Evolutionary conservation across 2,329 filamentous ascomycete species (phyloP), one percentile per base, ranked within the genome.

Genomic region (Teratosphaeria gauchensis): DNA sequence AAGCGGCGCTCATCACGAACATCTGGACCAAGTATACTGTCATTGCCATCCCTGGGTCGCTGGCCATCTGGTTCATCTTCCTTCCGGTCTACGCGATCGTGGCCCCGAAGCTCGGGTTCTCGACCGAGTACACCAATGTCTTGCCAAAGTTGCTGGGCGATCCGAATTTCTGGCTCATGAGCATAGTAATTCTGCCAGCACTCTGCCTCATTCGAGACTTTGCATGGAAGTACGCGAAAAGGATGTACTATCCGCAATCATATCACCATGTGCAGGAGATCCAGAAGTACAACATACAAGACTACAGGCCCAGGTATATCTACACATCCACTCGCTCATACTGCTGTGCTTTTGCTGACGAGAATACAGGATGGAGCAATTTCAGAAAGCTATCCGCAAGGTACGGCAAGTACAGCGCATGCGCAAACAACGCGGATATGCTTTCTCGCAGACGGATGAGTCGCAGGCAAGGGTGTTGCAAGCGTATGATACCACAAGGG

Each of bases 261-360:
- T 99, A 99, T 71, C 94, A 99, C 68, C 94, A 99, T 73, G 94
- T 99, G 63, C 94, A 99, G 75, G 94, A 99, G 78, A 99, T 99
- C 67, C 94, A 99, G 75, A 99, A 99, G 77, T 99, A 97, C 78
- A 99, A 99, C 69, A 96, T 99, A 61, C 94, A 99, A 77, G 94
- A 99, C 77, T 99, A 99, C 76, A 82, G 94, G 71, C 94, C 94
- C 62, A 86, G 94, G 89, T 92, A 82, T 66, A 82, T 79, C 55
- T 33, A 57, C 31, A 31, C 16, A 24, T 48, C 54, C 21, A 24
- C 35, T 30, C 28, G 12, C 31, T 8, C 16, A n/a, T 14, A 30
- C 31, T 21, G 24, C n/a, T 56, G 55, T 55, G 5, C 30, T 70
- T 31, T 28, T 42, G 57, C 61, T 64, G 53, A 64, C 54, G 38